These are phyloP conservation scores for Teunomyces panamensis DNA, from an alignment of 805 yeast genomes.

Conservation along the genomic window DNA sequence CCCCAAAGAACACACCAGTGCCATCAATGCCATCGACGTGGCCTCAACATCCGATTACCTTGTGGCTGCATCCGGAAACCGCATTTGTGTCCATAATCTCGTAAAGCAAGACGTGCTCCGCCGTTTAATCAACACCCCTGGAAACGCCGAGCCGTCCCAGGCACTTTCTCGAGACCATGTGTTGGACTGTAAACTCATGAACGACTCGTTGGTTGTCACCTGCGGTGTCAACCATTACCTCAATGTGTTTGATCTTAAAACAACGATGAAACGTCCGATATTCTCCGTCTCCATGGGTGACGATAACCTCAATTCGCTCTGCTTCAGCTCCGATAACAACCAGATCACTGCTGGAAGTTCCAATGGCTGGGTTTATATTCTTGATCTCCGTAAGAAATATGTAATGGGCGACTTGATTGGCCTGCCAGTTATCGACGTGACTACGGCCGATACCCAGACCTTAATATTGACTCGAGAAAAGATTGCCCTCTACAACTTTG, in stretches of 20 bases:
- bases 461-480: background rate
- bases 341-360: conserved; percentile 18
- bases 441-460: background rate
- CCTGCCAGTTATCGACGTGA: background rate
- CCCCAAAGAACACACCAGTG: conserved; percentile 15
- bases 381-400: conserved; percentile 20
- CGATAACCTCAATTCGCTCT: conserved; percentile 23
- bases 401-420: background rate
- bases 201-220: conserved; percentile 16
- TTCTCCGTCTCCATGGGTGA: conserved; percentile 16
- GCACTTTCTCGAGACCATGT: conserved; percentile 12
- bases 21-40: conserved; percentile 17
- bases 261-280: conserved; percentile 10
- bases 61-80: conserved; percentile 16
- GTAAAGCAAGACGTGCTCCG: conserved; percentile 11
- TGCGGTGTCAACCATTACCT: conserved; percentile 26
- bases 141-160: background rate
- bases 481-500: background rate
- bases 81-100: conserved; percentile 20
- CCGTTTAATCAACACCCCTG: conserved; percentile 5
- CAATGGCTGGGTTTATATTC: conserved; percentile 17
- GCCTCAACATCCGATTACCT: conserved; percentile 10
- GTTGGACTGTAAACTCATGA: conserved; percentile 19
- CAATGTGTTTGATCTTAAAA: conserved; percentile 23
- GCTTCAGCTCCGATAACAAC: conserved; percentile 7